Base-by-base conservation (phyloP, 139 green algal species). In the Picochlorum sp. region DNA sequence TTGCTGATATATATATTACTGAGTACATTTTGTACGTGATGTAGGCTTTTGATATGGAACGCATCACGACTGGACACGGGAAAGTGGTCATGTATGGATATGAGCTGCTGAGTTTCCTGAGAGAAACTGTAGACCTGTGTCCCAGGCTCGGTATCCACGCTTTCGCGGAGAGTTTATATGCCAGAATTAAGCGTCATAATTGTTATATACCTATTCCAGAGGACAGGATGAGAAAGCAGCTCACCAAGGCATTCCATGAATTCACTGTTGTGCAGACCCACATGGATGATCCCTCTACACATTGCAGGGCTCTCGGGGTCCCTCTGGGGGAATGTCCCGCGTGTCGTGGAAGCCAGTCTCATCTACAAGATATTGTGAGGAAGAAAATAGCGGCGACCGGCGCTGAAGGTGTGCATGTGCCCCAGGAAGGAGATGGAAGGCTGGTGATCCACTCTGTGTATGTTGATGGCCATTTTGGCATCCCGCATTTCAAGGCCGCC, bases 71-170 rank as follows among this genome's bases (percentile, higher is more conserved):
- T 52, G 47, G 47, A 24, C 47, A 52, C 13, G 47, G 47, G 47
- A 52, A 52, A 52, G 47, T 52, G 47, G 47, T 52, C 47, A 52
- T 52, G 47, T 52, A 52, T 52, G 47, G 47, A 52, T 52, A 52
- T 52, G 47, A 52, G 13, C 47, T 52, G n/a, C n/a, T n/a, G n/a
- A n/a, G n/a, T n/a, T n/a, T n/a, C n/a, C n/a, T n/a, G n/a, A n/a
- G n/a, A n/a, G 47, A 52, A 24, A 52, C 47, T 52, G 47, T 52
- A 52, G 47, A 52, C 47, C 47, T 52, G 47, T 52, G 47, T 52
- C 47, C 47, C 47, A 52, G 47, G 47, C 47, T 52, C 47, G 47
- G 47, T 24, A 52, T 52, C 14, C 47, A 52, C 47, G 47, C 47
- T 52, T 52, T 52, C 47, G 47, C 47, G 4, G 47, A 52, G 47